Percentiles rank a stretch among this genome's conserved stretches.
phyloP scores from a whole-genome alignment of 2,329 filamentous ascomycete genomes.

The Neopestalotiopsis sp. region DNA sequence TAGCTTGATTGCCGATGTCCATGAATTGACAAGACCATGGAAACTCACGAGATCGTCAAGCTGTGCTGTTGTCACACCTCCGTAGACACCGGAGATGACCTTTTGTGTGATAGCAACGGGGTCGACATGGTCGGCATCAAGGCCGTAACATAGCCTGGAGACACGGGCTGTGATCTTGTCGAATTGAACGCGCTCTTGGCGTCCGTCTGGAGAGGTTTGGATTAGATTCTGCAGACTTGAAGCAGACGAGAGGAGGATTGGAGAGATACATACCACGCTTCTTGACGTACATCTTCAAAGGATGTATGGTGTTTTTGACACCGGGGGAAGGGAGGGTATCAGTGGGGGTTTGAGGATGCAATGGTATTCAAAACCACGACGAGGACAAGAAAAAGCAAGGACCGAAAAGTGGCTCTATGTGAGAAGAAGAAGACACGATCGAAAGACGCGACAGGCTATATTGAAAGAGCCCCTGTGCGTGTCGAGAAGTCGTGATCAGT shows the following conservation, averaged over 20 bases:
- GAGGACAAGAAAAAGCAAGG: background rate
- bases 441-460: conserved; percentile 14
- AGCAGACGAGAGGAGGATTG: conserved; percentile 3
- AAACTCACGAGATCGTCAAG: conserved; percentile 89
- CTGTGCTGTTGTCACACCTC: conserved; percentile 95
- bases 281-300: conserved; percentile 62
- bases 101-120: conserved; percentile 98
- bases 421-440: background rate
- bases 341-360: conserved; percentile 15
- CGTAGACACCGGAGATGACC: conserved; percentile 98
- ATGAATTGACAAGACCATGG: background rate
- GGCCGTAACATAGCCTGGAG: conserved; percentile 94
- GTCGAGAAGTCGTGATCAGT: conserved; percentile 22
- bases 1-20: conserved; percentile 22
- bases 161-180: conserved; percentile 99
- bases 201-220: conserved; percentile 71
- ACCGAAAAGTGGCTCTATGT: background rate
- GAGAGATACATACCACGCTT: conserved; percentile 60
- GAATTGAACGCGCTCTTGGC: conserved; percentile 99
- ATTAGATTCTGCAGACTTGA: conserved; percentile 23
- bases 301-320: conserved; percentile 26
- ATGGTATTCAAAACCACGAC: background rate
- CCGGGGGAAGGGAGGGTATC: conserved; percentile 22
- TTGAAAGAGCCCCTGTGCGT: background rate
- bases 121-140: conserved; percentile 94